Evolutionary conservation across 345 rosid genomes (phyloP).

Genomic region (Eucalyptus regnans): DNA sequence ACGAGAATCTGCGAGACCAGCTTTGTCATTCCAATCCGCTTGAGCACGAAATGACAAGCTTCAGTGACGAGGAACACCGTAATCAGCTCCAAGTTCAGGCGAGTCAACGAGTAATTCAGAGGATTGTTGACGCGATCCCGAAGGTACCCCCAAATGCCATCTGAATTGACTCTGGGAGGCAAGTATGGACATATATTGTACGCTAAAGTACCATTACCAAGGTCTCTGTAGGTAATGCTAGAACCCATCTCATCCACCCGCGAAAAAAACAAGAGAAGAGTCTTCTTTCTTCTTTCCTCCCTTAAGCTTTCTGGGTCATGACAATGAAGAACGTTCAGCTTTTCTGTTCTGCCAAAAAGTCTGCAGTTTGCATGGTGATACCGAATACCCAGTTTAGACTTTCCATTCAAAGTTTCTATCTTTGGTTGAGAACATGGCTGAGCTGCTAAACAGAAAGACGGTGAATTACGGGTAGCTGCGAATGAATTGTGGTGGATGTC

Average conservation of each 20-base stretch:
- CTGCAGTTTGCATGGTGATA: not conserved
- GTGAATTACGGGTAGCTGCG: not conserved
- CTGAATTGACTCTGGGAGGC: not conserved
- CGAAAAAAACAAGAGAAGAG: not conserved
- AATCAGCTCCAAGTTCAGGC: not conserved
- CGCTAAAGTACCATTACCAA: not conserved
- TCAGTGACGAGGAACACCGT: not conserved
- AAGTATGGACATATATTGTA: not conserved
- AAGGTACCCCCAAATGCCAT: not conserved
- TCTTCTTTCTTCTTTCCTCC: not conserved
- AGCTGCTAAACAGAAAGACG: not conserved
- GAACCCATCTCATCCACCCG: not conserved
- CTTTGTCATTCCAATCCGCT: not conserved
- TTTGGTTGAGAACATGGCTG: not conserved
- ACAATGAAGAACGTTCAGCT: not conserved
- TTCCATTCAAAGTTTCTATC: not conserved
- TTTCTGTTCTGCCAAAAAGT: not conserved
- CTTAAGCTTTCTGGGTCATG: not conserved
- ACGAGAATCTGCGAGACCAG: not conserved
- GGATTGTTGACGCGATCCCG: not conserved
- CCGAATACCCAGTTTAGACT: not conserved
- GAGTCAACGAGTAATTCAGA: not conserved
- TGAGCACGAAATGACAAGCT: not conserved
- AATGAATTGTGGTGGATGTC: not conserved
- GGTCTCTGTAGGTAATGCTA: accelerated